A percentile compares a stretch with the other conserved stretches of the same genome.
Conservation (phyloP, 2,329 filamentous ascomycete species). For the Tolypocladium paradoxum region DNA sequence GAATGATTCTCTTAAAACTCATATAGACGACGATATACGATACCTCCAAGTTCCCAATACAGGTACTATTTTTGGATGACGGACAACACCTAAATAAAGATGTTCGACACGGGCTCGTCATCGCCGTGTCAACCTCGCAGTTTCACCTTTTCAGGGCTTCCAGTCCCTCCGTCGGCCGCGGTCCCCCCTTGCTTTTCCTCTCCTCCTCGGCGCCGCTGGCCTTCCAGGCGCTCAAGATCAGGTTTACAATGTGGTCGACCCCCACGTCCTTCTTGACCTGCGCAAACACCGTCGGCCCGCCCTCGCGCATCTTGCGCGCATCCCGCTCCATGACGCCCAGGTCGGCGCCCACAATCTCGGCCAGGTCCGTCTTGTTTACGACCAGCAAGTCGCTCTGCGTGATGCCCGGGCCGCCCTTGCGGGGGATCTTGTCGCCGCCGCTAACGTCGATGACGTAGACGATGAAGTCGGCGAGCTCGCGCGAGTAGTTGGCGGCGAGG, state of each 20-base stretch:
- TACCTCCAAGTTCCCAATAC: not conserved
- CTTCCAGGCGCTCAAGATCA: constrained; percentile 89
- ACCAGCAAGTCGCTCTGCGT: constrained; percentile 90
- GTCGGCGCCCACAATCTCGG: constrained; percentile 83
- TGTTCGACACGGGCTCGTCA: not conserved
- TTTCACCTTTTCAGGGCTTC: constrained; percentile 29
- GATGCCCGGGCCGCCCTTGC: constrained; percentile 94
- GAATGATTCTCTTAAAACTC: constrained; percentile 4
- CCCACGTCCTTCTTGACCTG: constrained; percentile 90
- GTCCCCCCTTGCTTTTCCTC: constrained; percentile 42
- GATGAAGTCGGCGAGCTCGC: constrained; percentile 94
- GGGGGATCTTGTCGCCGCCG: constrained; percentile 90
- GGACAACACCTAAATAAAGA: not conserved
- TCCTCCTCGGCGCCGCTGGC: constrained; percentile 67
- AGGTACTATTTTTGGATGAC: not conserved
- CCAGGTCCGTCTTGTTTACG: constrained; percentile 95
- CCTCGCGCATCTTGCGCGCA: constrained; percentile 87
- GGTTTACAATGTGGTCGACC: constrained; percentile 74
- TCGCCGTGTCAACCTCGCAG: not conserved
- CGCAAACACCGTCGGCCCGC: constrained; percentile 89
- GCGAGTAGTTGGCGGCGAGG: constrained; percentile 88
- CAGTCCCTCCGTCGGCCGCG: constrained; percentile 44
- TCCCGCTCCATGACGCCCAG: constrained; percentile 90
- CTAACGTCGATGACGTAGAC: constrained; percentile 97
- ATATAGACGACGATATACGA: constrained; percentile 8